A percentile compares a stretch with the other conserved stretches of the same genome.
These are phyloP conservation scores for Blastobotrys arbuscula DNA, from an alignment of 1,139 yeast species.

Conservation along the genomic window DNA sequence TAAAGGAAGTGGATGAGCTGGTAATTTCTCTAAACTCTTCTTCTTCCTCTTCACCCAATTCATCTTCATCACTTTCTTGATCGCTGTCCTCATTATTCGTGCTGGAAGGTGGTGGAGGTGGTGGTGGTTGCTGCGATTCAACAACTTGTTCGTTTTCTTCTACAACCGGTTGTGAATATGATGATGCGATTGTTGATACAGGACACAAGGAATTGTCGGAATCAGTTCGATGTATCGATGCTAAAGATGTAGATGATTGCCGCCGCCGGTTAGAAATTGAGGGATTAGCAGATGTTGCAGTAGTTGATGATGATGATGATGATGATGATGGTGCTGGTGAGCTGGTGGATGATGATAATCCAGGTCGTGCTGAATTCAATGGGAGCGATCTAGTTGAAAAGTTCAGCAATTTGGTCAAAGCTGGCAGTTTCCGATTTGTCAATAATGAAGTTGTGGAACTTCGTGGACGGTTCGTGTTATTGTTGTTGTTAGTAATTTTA, in stretches of 20 bases:
- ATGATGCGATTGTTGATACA: slow-evolving; percentile 13
- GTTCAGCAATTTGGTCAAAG: background rate
- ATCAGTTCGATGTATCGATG: slow-evolving; percentile 1
- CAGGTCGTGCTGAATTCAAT: background rate
- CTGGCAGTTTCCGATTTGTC: background rate
- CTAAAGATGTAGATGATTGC: background rate
- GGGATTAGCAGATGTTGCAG: slow-evolving; percentile 4
- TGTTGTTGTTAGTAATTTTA: background rate
- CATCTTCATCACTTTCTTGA: slow-evolving; percentile 2
- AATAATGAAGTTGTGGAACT: background rate
- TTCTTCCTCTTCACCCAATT: slow-evolving; percentile 12
- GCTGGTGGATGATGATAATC: background rate
- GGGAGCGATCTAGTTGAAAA: background rate
- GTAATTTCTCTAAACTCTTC: slow-evolving; percentile 4
- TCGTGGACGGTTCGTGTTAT: background rate
- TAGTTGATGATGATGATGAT: slow-evolving; percentile 1
- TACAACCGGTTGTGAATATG: slow-evolving; percentile 4
- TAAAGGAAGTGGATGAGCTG: background rate
- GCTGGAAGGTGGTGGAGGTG: background rate
- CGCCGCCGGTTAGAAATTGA: background rate
- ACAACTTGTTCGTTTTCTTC: background rate
- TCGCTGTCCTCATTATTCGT: slow-evolving; percentile 1
- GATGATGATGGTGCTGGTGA: slow-evolving; percentile 1
- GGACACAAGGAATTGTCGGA: slow-evolving; percentile 13
- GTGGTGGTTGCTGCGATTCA: background rate